A percentile compares a stretch with the other conserved stretches of the same genome.
Evolutionary conservation across 108 stramenopile genomes (phyloP).

Genomic region (Cyclotella atomus): DNA sequence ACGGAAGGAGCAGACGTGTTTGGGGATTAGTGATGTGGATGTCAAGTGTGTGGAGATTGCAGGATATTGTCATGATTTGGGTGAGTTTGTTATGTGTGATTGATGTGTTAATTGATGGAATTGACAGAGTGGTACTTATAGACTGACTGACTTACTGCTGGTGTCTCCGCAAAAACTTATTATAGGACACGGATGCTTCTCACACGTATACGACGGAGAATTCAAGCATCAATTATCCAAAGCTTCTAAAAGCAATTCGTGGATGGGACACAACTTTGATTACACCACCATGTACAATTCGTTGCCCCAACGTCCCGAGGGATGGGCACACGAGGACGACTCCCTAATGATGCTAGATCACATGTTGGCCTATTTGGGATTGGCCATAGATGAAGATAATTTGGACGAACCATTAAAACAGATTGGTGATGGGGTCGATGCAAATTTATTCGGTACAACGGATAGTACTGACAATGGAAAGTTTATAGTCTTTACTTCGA

Average conservation of each 20-base stretch:
- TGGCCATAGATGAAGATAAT: conserved; percentile 65
- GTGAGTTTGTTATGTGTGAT: too few relatives aligned
- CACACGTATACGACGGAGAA: conserved; percentile 79
- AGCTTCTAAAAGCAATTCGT: conserved; percentile 22
- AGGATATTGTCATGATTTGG: conserved; percentile 91
- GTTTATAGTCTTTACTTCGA: conserved; percentile 63
- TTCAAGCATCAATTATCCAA: conserved; percentile 37
- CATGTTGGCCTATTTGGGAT: conserved; percentile 56
- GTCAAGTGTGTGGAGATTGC: conserved; percentile 93
- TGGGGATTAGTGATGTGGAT: conserved; percentile 81
- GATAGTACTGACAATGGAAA: background rate
- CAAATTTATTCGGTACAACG: conserved; percentile 59
- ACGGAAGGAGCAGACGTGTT: conserved; percentile 50
- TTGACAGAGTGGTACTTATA: too few relatives aligned
- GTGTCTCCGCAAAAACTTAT: too few relatives aligned
- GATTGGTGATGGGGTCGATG: conserved; percentile 79
- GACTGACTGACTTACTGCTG: too few relatives aligned
- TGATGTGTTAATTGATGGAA: too few relatives aligned
- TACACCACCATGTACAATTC: conserved; percentile 40
- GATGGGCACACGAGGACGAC: conserved; percentile 79
- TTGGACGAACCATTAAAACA: conserved; percentile 78
- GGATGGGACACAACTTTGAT: conserved; percentile 51
- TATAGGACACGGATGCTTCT: conserved; percentile 92
- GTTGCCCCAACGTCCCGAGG: conserved; percentile 31
- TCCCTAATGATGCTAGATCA: conserved; percentile 84